Evolutionary conservation across 208 protist species (phyloP).

Genomic region (Angomonas desouzai): DNA sequence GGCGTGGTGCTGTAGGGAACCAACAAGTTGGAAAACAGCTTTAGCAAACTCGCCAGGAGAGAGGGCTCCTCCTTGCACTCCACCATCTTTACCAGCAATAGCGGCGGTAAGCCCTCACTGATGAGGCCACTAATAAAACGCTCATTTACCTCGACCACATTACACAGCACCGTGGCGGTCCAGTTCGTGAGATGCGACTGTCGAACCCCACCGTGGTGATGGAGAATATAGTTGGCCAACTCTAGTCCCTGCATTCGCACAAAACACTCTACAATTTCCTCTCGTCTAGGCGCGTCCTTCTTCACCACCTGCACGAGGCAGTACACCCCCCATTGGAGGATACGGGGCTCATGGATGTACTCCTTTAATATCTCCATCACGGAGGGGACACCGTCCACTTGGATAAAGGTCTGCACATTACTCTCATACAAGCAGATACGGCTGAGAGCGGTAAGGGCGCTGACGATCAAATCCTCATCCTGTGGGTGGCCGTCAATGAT

Average conservation of each 20-base stretch:
- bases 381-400: slow-evolving; percentile 66
- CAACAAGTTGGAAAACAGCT: slow-evolving; percentile 12
- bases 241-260: slow-evolving; percentile 40
- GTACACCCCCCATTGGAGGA: slow-evolving; percentile 75
- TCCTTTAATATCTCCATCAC: slow-evolving; percentile 81
- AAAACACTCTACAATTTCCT: slow-evolving; percentile 36
- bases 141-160: slow-evolving; percentile 26
- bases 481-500: slow-evolving; percentile 77
- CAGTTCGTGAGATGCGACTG: slow-evolving; percentile 38
- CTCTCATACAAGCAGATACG: slow-evolving; percentile 55
- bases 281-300: slow-evolving; percentile 19
- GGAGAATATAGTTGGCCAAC: slow-evolving; percentile 48
- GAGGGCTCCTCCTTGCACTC: slow-evolving; percentile 27
- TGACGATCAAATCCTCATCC: slow-evolving; percentile 52
- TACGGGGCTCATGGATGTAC: slow-evolving; percentile 48
- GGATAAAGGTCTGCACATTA: slow-evolving; percentile 56
- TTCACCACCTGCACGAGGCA: slow-evolving; percentile 50
- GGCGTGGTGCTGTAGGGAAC: background rate
- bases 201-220: slow-evolving; percentile 31
- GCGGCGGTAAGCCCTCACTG: slow-evolving; percentile 31
- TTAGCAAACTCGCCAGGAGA: slow-evolving; percentile 27
- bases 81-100: slow-evolving; percentile 37
- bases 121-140: slow-evolving; percentile 31
- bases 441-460: slow-evolving; percentile 57
- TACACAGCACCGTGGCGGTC: slow-evolving; percentile 40